Percentiles rank a stretch among this genome's conserved stretches.
These are phyloP conservation scores for Gossypium turneri DNA, from an alignment of 345 rosid species.

Conservation along the genomic window DNA sequence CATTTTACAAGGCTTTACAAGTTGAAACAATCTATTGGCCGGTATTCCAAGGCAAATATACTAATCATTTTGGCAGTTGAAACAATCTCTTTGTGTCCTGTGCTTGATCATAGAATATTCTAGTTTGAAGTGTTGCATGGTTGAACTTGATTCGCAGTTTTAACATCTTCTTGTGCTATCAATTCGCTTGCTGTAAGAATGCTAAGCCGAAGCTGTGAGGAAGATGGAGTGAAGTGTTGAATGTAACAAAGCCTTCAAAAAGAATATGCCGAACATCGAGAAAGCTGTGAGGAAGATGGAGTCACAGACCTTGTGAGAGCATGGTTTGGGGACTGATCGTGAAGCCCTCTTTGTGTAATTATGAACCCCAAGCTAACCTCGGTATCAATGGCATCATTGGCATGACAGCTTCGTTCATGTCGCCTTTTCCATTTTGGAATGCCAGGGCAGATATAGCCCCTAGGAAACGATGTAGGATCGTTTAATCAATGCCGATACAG, in stretches of 20 bases:
- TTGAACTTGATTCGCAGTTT: too few species aligned
- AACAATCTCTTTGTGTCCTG: too few species aligned
- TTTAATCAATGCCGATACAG: background rate
- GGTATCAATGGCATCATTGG: background rate
- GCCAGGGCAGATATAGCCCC: background rate
- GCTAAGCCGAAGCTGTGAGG: constrained; percentile 44
- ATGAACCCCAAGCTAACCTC: background rate
- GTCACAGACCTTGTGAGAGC: constrained; percentile 23
- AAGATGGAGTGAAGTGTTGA: constrained; percentile 44
- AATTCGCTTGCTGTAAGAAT: constrained; percentile 35
- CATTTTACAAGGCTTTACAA: too few species aligned
- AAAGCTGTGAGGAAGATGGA: constrained; percentile 73
- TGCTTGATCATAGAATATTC: too few species aligned
- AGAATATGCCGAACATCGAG: constrained; percentile 55
- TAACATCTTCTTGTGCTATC: too few species aligned
- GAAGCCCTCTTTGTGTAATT: background rate
- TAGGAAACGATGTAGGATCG: background rate
- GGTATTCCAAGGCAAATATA: too few species aligned
- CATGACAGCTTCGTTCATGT: background rate
- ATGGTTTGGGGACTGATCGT: background rate
- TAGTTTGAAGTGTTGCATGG: too few species aligned
- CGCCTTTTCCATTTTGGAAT: background rate
- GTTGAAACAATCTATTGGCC: too few species aligned
- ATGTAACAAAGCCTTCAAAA: constrained; percentile 48
- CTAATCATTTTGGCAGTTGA: too few species aligned